These are phyloP conservation scores for Brachypodium distachyon DNA, from an alignment of 202 grass and related monocot species.

Conservation along the genomic window DNA sequence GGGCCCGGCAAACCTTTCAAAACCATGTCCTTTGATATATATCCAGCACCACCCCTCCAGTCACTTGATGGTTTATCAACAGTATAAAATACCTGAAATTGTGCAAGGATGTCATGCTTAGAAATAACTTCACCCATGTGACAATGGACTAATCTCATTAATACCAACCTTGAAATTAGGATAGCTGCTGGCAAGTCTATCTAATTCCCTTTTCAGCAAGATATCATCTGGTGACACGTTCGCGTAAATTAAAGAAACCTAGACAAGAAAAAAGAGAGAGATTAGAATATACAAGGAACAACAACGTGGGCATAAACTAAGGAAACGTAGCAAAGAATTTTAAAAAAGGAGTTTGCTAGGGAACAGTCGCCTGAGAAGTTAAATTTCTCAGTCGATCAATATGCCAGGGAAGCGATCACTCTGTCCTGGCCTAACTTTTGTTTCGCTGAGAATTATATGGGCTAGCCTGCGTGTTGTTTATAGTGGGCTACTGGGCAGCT, in stretches of 20 bases:
- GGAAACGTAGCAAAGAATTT: too few relatives aligned
- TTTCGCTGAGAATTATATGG: too few relatives aligned
- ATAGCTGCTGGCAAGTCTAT: slow-evolving; percentile 73
- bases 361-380: too few relatives aligned
- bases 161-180: slow-evolving; percentile 91
- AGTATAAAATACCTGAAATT: slow-evolving; percentile 86
- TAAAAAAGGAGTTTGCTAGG: too few relatives aligned
- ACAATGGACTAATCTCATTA: not conserved
- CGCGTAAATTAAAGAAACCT: slow-evolving; percentile 94
- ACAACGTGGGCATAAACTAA: too few relatives aligned
- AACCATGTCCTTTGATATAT: slow-evolving; percentile 74
- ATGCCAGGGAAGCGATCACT: too few relatives aligned
- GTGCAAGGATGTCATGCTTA: not conserved
- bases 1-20: slow-evolving; percentile 88
- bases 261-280: slow-evolving; percentile 15
- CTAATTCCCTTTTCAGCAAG: slow-evolving; percentile 79
- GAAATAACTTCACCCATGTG: not conserved
- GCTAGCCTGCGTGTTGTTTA: too few relatives aligned
- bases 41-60: slow-evolving; percentile 77
- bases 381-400: too few relatives aligned
- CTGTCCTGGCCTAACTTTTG: too few relatives aligned
- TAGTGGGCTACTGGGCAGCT: too few relatives aligned
- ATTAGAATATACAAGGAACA: slow-evolving; percentile 2
- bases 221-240: slow-evolving; percentile 91
- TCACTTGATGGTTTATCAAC: slow-evolving; percentile 75